Evolutionary conservation across 352 stramenopile genomes (phyloP).

Genomic region (Globisporangium cylindrosporum): DNA sequence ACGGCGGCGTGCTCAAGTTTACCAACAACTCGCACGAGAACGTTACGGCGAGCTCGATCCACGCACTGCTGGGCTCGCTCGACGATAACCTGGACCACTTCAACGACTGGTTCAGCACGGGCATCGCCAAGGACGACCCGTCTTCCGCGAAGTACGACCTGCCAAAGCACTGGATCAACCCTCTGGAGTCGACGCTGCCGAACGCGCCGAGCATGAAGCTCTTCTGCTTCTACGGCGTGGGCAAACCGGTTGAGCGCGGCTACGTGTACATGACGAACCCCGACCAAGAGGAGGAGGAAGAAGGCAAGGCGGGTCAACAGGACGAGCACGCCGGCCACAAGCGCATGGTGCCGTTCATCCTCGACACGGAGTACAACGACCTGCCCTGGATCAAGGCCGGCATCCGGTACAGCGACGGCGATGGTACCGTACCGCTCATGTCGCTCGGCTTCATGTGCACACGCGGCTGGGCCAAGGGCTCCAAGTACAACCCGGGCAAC

Average conservation of each 20-base stretch:
- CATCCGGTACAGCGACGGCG: constrained; percentile 88
- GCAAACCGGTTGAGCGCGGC: constrained; percentile 84
- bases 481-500: constrained; percentile 84
- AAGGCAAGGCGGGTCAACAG: constrained; percentile 5
- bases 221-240: constrained; percentile 94
- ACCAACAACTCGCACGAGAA: constrained; percentile 48
- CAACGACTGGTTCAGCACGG: constrained; percentile 40
- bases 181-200: constrained; percentile 82
- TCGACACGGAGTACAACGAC: constrained; percentile 60
- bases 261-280: constrained; percentile 70
- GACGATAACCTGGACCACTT: constrained; percentile 52
- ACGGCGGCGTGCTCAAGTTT: constrained; percentile 55
- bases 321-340: constrained; percentile 26
- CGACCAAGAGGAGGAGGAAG: constrained; percentile 31
- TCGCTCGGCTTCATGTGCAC: constrained; percentile 95
- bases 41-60: constrained; percentile 47
- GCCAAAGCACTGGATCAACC: constrained; percentile 86
- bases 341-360: constrained; percentile 58
- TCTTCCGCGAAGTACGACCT: constrained; percentile 47
- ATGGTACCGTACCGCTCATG: constrained; percentile 91
- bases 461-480: constrained; percentile 67
- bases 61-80: constrained; percentile 42
- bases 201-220: constrained; percentile 91
- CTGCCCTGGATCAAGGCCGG: constrained; percentile 75
- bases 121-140: constrained; percentile 36